A percentile compares a stretch with the other conserved stretches of the same genome.
phyloP scores from a whole-genome alignment of 768 basidiomycete genomes.

The Hirschioporus abietinus region DNA sequence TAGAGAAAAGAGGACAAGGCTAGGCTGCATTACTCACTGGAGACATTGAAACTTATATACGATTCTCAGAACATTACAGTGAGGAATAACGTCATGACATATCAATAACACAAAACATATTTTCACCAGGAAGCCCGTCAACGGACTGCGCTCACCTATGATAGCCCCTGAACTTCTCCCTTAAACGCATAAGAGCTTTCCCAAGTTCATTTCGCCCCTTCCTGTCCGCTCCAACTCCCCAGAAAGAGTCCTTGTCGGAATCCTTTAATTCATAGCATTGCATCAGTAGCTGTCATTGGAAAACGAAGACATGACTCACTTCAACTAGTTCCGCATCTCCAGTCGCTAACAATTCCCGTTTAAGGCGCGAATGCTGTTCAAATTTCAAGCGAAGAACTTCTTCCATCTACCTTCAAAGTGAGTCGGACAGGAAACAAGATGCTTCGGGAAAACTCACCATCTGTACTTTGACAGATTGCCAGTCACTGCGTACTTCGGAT shows the following conservation, averaged over 20 bases:
- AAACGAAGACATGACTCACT: constrained; percentile 31
- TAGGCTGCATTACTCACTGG: not conserved
- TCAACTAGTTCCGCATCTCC: constrained; percentile 65
- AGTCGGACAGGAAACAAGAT: constrained; percentile 2
- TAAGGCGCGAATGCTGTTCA: constrained; percentile 58
- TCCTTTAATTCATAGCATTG: constrained; percentile 34
- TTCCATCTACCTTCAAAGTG: constrained; percentile 48
- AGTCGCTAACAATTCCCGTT: constrained; percentile 54
- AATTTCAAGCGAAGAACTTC: constrained; percentile 61
- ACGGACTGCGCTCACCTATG: not conserved
- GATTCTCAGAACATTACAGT: not conserved
- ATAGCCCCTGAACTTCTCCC: constrained; percentile 35
- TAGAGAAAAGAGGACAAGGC: not conserved
- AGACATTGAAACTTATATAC: not conserved
- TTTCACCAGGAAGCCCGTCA: not conserved
- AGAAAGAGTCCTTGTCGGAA: constrained; percentile 73
- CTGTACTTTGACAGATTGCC: constrained; percentile 61
- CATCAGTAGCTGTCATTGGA: constrained; percentile 6
- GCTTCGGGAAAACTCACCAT: constrained; percentile 35
- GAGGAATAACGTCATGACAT: not conserved
- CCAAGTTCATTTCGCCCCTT: constrained; percentile 71
- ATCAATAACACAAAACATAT: not conserved
- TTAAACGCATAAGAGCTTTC: constrained; percentile 59
- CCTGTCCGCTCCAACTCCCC: constrained; percentile 67
- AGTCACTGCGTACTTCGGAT: constrained; percentile 58